Evolutionary conservation across 2,329 filamentous ascomycete species (phyloP).

Genomic region (Cladosporium sp.): DNA sequence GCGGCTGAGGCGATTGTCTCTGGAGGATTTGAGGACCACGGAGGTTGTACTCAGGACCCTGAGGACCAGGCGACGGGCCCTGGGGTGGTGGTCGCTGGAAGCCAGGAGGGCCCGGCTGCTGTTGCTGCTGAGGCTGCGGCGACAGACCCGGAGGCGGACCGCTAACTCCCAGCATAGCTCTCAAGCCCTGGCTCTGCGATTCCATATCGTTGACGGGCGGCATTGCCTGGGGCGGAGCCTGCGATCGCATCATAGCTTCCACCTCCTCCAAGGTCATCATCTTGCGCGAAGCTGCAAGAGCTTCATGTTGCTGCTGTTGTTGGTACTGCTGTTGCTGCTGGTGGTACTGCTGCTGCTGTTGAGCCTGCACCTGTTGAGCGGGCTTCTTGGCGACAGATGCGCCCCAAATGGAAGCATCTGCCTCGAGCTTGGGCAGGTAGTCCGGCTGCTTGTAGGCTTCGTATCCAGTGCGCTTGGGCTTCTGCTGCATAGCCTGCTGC

Average conservation of each 20-base stretch:
- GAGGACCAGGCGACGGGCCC: slow-evolving; percentile 32
- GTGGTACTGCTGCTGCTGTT: slow-evolving; percentile 21
- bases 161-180: slow-evolving; percentile 37
- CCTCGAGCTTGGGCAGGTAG: slow-evolving; percentile 85
- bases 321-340: slow-evolving; percentile 17
- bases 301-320: slow-evolving; percentile 18
- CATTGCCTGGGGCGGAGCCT: slow-evolving; percentile 49
- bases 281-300: slow-evolving; percentile 58
- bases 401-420: slow-evolving; percentile 92
- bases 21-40: slow-evolving; percentile 43
- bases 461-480: slow-evolving; percentile 77
- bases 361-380: slow-evolving; percentile 33
- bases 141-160: slow-evolving; percentile 23
- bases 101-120: slow-evolving; percentile 44
- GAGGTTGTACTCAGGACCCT: slow-evolving; percentile 42
- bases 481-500: slow-evolving; percentile 52
- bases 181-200: slow-evolving; percentile 35
- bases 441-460: slow-evolving; percentile 86
- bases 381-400: slow-evolving; percentile 62
- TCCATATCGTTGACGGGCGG: slow-evolving; percentile 27
- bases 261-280: slow-evolving; percentile 97
- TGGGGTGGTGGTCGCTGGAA: slow-evolving; percentile 50
- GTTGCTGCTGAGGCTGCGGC: slow-evolving; percentile 33
- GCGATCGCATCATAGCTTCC: slow-evolving; percentile 83
- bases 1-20: slow-evolving; percentile 30